phyloP scores from a whole-genome alignment of 164 flowering plant species.

The Nelumbo lutea region DNA sequence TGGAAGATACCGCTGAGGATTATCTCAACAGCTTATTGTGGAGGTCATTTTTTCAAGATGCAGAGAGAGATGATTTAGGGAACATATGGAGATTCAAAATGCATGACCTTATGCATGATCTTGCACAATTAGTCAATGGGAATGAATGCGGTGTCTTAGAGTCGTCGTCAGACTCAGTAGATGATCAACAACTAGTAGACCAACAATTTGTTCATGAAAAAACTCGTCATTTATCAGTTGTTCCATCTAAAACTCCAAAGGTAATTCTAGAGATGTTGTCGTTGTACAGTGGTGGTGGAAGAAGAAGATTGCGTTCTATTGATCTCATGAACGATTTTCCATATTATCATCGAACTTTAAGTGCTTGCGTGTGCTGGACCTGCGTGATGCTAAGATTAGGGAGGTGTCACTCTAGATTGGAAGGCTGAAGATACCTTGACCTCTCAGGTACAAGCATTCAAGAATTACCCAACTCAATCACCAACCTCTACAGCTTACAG shows the following conservation, averaged over 20 bases:
- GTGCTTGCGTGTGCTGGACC: slow-evolving; percentile 1
- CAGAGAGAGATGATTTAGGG: too few relatives aligned
- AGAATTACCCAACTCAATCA: slow-evolving; percentile 1
- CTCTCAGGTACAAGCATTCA: neutral
- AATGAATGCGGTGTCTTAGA: neutral
- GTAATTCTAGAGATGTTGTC: too few relatives aligned
- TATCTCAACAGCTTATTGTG: neutral
- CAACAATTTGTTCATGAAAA: too few relatives aligned
- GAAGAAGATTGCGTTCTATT: too few relatives aligned
- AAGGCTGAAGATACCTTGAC: slow-evolving; percentile 8
- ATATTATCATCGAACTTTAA: neutral
- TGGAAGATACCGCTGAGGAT: slow-evolving; percentile 1
- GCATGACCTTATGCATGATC: too few relatives aligned
- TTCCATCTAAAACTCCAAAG: too few relatives aligned
- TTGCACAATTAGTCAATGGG: too few relatives aligned
- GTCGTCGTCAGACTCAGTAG: too few relatives aligned
- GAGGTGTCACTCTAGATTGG: slow-evolving; percentile 6
- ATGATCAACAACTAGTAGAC: too few relatives aligned
- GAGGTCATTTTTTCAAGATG: neutral
- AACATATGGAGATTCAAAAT: too few relatives aligned
- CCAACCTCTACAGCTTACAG: slow-evolving; percentile 15
- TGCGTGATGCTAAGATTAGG: neutral
- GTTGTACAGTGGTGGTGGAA: too few relatives aligned
- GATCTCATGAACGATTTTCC: neutral
- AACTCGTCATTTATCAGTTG: too few relatives aligned